These are phyloP conservation scores for Syncephalastrum contaminatum DNA, from an alignment of 371 early-diverging fungal genomes.

Conservation along the genomic window DNA sequence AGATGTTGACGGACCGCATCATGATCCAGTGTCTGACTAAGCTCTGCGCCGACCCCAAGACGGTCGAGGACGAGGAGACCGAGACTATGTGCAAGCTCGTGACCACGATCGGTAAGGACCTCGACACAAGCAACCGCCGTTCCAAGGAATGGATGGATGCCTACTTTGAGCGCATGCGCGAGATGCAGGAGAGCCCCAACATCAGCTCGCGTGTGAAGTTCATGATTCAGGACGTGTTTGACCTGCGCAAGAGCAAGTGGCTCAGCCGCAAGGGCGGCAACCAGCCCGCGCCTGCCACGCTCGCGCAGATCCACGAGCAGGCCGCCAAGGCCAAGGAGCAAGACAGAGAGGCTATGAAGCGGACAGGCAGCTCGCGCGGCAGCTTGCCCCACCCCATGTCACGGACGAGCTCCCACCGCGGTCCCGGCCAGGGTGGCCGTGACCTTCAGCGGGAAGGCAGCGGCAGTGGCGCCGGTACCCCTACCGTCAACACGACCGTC, in stretches of 20 bases:
- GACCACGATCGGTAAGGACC: slow-evolving; percentile 78
- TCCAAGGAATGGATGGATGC: slow-evolving; percentile 66
- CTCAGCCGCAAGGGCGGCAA: slow-evolving; percentile 52
- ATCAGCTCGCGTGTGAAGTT: slow-evolving; percentile 88
- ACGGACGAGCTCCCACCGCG: slow-evolving; percentile 55
- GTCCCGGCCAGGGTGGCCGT: slow-evolving; percentile 34
- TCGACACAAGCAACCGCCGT: slow-evolving; percentile 41
- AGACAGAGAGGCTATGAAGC: slow-evolving; percentile 66
- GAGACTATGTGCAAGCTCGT: slow-evolving; percentile 92
- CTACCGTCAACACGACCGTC: slow-evolving; percentile 18
- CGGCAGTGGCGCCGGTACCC: slow-evolving; percentile 38
- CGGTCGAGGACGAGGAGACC: slow-evolving; percentile 91
- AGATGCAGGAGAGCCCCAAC: slow-evolving; percentile 58
- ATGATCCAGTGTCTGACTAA: slow-evolving; percentile 85
- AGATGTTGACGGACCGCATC: slow-evolving; percentile 88
- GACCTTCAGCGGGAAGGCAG: slow-evolving; percentile 45
- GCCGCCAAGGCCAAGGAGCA: slow-evolving; percentile 64
- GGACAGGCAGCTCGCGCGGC: slow-evolving; percentile 65
- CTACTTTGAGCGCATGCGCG: slow-evolving; percentile 78
- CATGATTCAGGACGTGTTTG: slow-evolving; percentile 91
- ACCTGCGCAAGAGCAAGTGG: slow-evolving; percentile 86
- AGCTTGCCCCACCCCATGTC: slow-evolving; percentile 55
- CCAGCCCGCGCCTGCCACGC: slow-evolving; percentile 79
- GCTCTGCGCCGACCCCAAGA: slow-evolving; percentile 67
- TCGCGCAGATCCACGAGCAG: slow-evolving; percentile 86